Evolutionary conservation across 306 rosid genomes (phyloP).

Genomic region (Casuarina cunninghamiana): DNA sequence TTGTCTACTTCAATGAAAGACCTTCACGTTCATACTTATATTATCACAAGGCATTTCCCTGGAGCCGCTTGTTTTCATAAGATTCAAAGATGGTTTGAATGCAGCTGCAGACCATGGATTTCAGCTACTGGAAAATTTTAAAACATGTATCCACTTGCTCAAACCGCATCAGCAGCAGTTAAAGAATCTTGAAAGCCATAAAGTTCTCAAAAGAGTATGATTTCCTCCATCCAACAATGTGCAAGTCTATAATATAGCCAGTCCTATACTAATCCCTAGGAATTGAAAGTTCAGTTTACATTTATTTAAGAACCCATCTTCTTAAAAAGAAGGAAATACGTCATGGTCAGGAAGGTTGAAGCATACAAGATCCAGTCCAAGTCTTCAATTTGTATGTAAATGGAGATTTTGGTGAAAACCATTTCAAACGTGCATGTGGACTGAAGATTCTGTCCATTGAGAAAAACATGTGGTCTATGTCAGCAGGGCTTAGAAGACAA

Average conservation of each 20-base stretch:
- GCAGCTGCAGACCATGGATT: conserved; percentile 19
- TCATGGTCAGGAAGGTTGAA: conserved; percentile 24
- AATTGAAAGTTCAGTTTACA: neutral
- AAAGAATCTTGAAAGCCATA: conserved; percentile 14
- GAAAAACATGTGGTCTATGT: conserved; percentile 47
- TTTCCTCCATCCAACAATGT: conserved; percentile 25
- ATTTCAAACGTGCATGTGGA: conserved; percentile 18
- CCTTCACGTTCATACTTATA: too few species aligned
- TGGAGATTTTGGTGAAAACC: neutral
- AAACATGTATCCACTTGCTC: conserved; percentile 15
- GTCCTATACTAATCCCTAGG: conserved; percentile 5
- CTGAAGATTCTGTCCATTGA: conserved; percentile 42
- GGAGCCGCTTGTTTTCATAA: conserved; percentile 4
- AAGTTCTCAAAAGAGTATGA: conserved; percentile 23
- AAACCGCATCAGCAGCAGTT: conserved; percentile 14
- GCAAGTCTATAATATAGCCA: conserved; percentile 14
- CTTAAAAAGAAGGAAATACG: conserved; percentile 13
- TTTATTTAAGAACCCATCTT: conserved; percentile 7
- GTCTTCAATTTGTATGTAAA: conserved; percentile 20
- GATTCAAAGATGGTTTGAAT: conserved; percentile 8
- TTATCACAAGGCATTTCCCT: neutral
- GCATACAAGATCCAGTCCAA: conserved; percentile 21
- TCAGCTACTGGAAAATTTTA: conserved; percentile 2
- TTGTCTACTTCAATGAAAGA: too few species aligned
- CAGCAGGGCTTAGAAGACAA: conserved; percentile 36